Base-by-base conservation (phyloP, 1,139 yeast genomes). In the Arxiozyma heterogenica region DNA sequence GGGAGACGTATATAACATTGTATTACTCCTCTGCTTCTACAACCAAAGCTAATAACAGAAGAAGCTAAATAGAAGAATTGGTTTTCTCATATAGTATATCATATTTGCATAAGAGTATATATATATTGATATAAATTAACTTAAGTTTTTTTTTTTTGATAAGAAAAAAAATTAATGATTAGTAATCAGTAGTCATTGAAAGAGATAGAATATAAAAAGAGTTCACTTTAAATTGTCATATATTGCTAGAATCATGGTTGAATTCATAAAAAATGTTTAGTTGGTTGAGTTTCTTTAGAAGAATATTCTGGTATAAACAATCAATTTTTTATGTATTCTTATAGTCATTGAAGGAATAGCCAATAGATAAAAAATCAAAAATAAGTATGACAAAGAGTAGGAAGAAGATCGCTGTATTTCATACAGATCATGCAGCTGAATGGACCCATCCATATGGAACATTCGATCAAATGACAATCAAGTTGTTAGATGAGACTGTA, bases 331-430 rank as follows among this genome's bases (percentile, higher is more conserved):
- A 43, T 43, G 7, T 9, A 17, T 17, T 9, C 27, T 17, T 22
- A 43, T 34, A 3, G 17, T 50, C 21, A 22, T n/a, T 18, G 41
- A 34, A 34, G 12, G 12, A 7, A 39, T 47, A 27, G 30, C 11
- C 30, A 27, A 39, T 22, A 20, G 4, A 39, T 42, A 44, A 23
- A 20, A n/a, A 12, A 21, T 18, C 15, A 18, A 46, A 46, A 46
- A 39, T 4, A 44, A 22, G 18, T 9, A 52, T 34, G 47, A 41
- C 54, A n/a, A 44, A n/a, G 4, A 22, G 39, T 22, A 43, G 38
- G 27, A 57, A 51, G 52, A 61, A 58, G 58, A 43, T 64, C 57
- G 52, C 66, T 67, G 46, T 73, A n/a, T 57, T 65, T 20, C 59
- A 61, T 48, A 60, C 66, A 8, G 69, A 65, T 42, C 56, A 55